phyloP scores from a whole-genome alignment of 768 basidiomycete genomes.

The Suillus subaureus region DNA sequence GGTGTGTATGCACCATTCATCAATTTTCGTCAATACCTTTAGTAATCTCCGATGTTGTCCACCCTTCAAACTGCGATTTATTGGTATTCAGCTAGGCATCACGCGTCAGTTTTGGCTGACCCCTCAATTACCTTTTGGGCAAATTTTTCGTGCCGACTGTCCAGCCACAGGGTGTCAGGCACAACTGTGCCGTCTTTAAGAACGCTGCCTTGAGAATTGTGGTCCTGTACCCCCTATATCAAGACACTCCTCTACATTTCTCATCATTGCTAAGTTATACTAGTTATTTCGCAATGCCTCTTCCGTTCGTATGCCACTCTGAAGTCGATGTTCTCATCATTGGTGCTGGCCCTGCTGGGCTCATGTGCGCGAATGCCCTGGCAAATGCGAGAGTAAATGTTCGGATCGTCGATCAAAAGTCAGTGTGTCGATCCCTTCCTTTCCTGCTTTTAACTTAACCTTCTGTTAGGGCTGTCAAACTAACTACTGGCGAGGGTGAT shows the following conservation, averaged over 20 bases:
- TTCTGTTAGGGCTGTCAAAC: conserved; percentile 17
- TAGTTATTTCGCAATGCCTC: conserved; percentile 3
- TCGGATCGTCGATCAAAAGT: conserved; percentile 44
- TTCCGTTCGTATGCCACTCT: conserved; percentile 17
- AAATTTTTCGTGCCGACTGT: neutral
- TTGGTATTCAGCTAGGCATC: too few relatives aligned
- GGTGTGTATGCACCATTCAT: neutral
- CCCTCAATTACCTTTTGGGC: neutral
- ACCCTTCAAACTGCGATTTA: too few relatives aligned
- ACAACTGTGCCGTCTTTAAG: neutral
- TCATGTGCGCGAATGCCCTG: conserved; percentile 46
- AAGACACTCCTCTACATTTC: neutral
- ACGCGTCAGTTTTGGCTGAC: neutral
- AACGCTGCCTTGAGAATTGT: neutral
- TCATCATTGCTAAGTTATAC: neutral
- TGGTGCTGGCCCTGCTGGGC: conserved; percentile 46
- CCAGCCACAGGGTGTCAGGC: neutral
- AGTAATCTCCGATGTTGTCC: too few relatives aligned
- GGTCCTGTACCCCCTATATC: conserved; percentile 3
- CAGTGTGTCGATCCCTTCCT: neutral
- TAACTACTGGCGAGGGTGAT: conserved; percentile 28
- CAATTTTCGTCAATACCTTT: too few relatives aligned
- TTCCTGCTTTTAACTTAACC: conserved; percentile 1
- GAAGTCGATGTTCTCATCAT: conserved; percentile 44
- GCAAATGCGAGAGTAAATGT: conserved; percentile 40